Conservation (phyloP, 164 flowering plant species). For the Magnolia kwangsiensis region DNA sequence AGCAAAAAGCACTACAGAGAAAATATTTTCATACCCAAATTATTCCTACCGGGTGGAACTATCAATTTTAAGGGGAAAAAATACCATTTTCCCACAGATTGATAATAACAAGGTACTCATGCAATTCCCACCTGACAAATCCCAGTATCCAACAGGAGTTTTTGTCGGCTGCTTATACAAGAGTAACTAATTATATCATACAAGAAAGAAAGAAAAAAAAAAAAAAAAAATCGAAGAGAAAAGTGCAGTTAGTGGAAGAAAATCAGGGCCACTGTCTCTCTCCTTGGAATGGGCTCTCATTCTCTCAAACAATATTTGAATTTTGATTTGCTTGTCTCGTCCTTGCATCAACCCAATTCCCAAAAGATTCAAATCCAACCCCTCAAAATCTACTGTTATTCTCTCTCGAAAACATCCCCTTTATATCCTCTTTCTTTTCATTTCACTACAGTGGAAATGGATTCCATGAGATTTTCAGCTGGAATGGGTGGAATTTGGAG, state of each 20-base stretch:
- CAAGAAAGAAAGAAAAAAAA: neutral
- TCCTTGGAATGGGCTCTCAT: conserved; percentile 12
- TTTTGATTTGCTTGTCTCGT: conserved; percentile 10
- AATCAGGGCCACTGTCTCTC: conserved; percentile 6
- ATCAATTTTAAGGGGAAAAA: no score
- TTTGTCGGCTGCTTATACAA: conserved; percentile 3
- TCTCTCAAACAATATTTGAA: conserved; percentile 11
- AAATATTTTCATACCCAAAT: no score
- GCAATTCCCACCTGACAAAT: conserved; percentile 2
- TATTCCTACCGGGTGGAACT: no score
- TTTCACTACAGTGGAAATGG: neutral
- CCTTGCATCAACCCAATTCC: conserved; percentile 8
- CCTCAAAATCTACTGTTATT: neutral
- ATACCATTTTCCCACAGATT: neutral
- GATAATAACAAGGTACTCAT: neutral
- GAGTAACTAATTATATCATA: neutral
- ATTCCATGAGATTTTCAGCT: conserved; percentile 13
- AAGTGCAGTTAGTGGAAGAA: conserved; percentile 14
- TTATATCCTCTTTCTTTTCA: conserved; percentile 4
- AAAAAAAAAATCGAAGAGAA: neutral
- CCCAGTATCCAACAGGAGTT: neutral
- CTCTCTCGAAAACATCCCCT: neutral
- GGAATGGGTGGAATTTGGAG: conserved; percentile 21
- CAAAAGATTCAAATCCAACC: conserved; percentile 13
- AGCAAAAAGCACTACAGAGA: no score